A percentile compares a stretch with the other conserved stretches of the same genome.
phyloP scores from a whole-genome alignment of 352 stramenopile species.

The Pythium vanterpoolii region DNA sequence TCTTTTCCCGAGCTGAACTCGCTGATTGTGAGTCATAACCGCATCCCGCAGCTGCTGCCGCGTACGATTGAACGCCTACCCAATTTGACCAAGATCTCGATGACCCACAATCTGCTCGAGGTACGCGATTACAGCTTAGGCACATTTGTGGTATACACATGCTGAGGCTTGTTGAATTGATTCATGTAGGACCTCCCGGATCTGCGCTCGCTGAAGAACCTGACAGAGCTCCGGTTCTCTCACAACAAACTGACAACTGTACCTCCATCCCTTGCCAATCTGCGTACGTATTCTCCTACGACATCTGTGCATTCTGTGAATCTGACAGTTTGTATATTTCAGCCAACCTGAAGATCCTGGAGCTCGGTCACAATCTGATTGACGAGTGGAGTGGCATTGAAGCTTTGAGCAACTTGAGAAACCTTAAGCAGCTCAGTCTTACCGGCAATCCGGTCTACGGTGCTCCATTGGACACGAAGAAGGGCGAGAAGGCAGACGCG shows the following conservation, averaged over 20 bases:
- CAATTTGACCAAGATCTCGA: slow-evolving; percentile 80
- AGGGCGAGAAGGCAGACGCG: slow-evolving; percentile 3
- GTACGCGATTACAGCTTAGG: slow-evolving; percentile 1
- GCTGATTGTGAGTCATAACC: slow-evolving; percentile 84
- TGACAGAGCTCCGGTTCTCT: slow-evolving; percentile 79
- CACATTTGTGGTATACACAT: not conserved
- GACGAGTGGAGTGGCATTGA: slow-evolving; percentile 79
- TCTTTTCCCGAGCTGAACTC: slow-evolving; percentile 79
- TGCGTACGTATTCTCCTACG: slow-evolving; percentile 41
- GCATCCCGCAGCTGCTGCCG: slow-evolving; percentile 60
- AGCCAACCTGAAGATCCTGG: slow-evolving; percentile 80
- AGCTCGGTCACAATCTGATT: slow-evolving; percentile 81
- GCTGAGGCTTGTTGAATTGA: slow-evolving; percentile 1
- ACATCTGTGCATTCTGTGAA: not conserved
- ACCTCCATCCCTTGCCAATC: slow-evolving; percentile 50
- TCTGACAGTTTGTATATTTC: not conserved
- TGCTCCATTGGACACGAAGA: slow-evolving; percentile 33
- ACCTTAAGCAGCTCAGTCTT: slow-evolving; percentile 77
- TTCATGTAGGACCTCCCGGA: slow-evolving; percentile 51
- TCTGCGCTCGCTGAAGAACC: slow-evolving; percentile 50
- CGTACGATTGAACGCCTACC: slow-evolving; percentile 64
- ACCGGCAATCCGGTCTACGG: slow-evolving; percentile 79
- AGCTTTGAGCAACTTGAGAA: slow-evolving; percentile 47
- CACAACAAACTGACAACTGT: slow-evolving; percentile 78
- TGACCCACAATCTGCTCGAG: slow-evolving; percentile 81